These are phyloP conservation scores for Boletus holoroseus DNA, from an alignment of 1,284 basidiomycete species.

Conservation along the genomic window DNA sequence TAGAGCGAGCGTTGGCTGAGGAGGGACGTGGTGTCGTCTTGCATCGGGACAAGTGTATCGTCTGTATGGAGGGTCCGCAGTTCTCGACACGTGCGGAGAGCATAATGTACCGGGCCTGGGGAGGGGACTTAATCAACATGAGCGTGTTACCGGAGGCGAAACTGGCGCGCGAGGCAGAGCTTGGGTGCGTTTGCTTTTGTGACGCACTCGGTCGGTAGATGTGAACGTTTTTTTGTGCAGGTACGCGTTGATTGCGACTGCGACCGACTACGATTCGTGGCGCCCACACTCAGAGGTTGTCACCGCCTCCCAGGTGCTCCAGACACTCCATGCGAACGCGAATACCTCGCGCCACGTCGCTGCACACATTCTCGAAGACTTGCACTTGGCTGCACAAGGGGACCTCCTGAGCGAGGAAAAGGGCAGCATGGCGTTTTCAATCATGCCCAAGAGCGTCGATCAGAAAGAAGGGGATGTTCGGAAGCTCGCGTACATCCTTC, in stretches of 20 bases:
- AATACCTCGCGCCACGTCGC: constrained; percentile 74
- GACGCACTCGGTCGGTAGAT: too few species aligned
- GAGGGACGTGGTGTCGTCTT: constrained; percentile 56
- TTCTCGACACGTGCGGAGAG: constrained; percentile 95
- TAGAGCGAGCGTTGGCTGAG: constrained; percentile 58
- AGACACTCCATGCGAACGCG: constrained; percentile 82
- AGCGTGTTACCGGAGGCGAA: constrained; percentile 94
- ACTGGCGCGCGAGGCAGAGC: constrained; percentile 89
- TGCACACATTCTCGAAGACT: constrained; percentile 71
- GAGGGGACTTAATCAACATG: constrained; percentile 95
- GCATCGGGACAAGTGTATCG: constrained; percentile 79
- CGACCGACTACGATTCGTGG: constrained; percentile 91
- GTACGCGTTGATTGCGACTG: constrained; percentile 86
- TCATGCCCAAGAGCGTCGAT: constrained; percentile 69
- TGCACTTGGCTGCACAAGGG: constrained; percentile 58
- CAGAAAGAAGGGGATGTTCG: constrained; percentile 63
- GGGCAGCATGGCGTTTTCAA: constrained; percentile 78
- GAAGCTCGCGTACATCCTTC: constrained; percentile 78
- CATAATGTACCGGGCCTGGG: constrained; percentile 89
- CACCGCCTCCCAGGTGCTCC: constrained; percentile 85
- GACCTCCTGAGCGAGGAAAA: constrained; percentile 48
- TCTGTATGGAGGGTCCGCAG: constrained; percentile 97
- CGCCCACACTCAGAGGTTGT: constrained; percentile 75
- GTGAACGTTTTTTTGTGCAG: too few species aligned
- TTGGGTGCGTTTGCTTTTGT: constrained; percentile 53